Percentiles rank a stretch among this genome's conserved stretches.
phyloP scores from a whole-genome alignment of 495 filamentous ascomycete genomes.

The Parmelia sp. region DNA sequence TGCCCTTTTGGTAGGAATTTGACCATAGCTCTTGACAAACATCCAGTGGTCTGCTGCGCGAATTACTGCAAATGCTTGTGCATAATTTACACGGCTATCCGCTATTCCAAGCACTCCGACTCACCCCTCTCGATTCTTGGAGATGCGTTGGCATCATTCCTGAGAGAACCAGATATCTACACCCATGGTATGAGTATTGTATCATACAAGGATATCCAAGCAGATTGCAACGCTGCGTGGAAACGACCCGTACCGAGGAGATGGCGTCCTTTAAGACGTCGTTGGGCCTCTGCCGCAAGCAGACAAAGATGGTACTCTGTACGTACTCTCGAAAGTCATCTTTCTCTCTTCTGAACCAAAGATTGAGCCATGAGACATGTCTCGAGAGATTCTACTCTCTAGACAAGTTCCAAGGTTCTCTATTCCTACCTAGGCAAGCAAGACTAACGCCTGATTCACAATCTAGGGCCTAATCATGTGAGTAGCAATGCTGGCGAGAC shows the following conservation, averaged over 20 bases:
- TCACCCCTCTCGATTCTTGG: slow-evolving; percentile 43
- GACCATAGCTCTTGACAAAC: slow-evolving; percentile 26
- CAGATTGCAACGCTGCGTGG: background rate
- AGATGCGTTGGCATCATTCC: slow-evolving; percentile 45
- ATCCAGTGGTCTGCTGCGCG: slow-evolving; percentile 11
- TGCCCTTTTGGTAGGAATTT: slow-evolving; percentile 32
- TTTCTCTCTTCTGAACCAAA: too few species aligned
- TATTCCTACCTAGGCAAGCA: too few species aligned
- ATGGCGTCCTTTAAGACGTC: background rate
- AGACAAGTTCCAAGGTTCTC: too few species aligned
- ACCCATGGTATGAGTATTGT: slow-evolving; percentile 33
- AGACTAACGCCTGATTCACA: too few species aligned
- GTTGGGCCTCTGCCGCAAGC: slow-evolving; percentile 18
- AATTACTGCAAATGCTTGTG: slow-evolving; percentile 33
- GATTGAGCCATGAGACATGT: too few species aligned
- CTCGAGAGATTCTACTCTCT: too few species aligned
- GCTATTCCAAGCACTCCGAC: slow-evolving; percentile 24
- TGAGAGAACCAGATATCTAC: slow-evolving; percentile 35
- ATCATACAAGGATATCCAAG: slow-evolving; percentile 22
- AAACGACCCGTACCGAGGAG: background rate
- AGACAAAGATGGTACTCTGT: slow-evolving; percentile 29
- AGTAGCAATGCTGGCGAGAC: background rate
- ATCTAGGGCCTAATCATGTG: slow-evolving; percentile 17
- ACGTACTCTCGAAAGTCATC: too few species aligned
- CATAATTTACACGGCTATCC: slow-evolving; percentile 32